phyloP scores from a whole-genome alignment of 2,329 filamentous ascomycete genomes.

The Chaetomiaceae sp. region DNA sequence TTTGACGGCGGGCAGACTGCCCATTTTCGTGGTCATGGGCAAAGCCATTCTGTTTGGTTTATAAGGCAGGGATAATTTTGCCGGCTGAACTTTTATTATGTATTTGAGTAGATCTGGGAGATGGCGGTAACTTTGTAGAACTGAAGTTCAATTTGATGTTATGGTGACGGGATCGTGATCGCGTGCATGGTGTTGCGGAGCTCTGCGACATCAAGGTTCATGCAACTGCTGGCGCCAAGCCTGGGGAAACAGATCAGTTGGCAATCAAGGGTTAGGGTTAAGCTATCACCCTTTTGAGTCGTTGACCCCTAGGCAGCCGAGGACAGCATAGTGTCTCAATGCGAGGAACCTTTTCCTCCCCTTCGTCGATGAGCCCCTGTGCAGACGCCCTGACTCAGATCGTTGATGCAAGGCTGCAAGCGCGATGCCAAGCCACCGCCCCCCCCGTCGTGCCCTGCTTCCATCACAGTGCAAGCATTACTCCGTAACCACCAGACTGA shows the following conservation, averaged over 20 bases:
- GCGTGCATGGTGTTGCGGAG: background rate
- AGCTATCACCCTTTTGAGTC: no score
- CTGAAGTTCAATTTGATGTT: no score
- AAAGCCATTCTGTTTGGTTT: conserved; percentile 23
- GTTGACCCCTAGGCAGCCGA: no score
- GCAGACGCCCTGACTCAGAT: no score
- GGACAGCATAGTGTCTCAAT: no score
- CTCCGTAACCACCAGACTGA: background rate
- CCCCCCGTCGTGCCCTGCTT: background rate
- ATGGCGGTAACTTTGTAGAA: no score
- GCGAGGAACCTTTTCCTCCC: no score
- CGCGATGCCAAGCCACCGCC: background rate
- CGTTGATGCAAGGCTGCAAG: background rate
- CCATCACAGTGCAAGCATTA: conserved; percentile 3
- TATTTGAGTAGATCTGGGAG: background rate
- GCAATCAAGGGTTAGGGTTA: conserved; percentile 16
- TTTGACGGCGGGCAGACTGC: conserved; percentile 53
- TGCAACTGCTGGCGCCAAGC: conserved; percentile 6
- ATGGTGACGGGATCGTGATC: background rate
- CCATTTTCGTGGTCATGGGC: conserved; percentile 32
- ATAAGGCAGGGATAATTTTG: background rate
- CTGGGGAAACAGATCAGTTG: no score
- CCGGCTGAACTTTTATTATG: background rate
- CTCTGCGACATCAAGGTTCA: conserved; percentile 16
- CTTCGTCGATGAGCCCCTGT: no score